These are phyloP conservation scores for Nothophaeocryptopus gaeumannii DNA, from an alignment of 2,329 filamentous ascomycete species.

Conservation along the genomic window DNA sequence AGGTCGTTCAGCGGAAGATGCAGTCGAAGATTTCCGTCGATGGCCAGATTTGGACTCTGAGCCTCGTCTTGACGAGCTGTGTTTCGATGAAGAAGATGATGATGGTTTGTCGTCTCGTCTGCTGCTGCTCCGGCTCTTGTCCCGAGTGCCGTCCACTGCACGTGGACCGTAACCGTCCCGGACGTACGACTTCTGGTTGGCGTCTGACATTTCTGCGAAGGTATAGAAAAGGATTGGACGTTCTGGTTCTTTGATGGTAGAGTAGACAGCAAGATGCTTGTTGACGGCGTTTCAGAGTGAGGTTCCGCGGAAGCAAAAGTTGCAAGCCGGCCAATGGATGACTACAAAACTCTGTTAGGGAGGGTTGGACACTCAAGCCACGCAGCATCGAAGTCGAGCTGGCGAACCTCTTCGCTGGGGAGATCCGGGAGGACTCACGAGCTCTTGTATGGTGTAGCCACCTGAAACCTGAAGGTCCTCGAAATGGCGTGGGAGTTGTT, in stretches of 20 bases:
- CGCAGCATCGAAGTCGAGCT: constrained; percentile 8
- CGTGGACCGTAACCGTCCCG: constrained; percentile 30
- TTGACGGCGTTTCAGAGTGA: constrained; percentile 15
- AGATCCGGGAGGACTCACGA: constrained; percentile 12
- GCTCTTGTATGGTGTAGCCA: constrained; percentile 17
- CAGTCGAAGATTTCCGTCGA: constrained; percentile 24
- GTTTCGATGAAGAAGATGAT: constrained; percentile 13
- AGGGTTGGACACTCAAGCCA: constrained; percentile 13
- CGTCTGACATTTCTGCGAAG: constrained; percentile 23
- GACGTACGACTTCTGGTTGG: constrained; percentile 27
- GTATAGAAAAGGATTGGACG: not conserved
- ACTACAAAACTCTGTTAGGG: constrained; percentile 10
- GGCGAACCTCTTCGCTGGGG: constrained; percentile 1
- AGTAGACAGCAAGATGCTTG: constrained; percentile 5
- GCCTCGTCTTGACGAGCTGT: constrained; percentile 20
- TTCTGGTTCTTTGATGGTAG: too few species aligned
- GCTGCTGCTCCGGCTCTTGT: constrained; percentile 23
- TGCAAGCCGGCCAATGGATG: constrained; percentile 8
- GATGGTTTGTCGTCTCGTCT: constrained; percentile 19
- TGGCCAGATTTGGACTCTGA: constrained; percentile 30
- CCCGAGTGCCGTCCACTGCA: constrained; percentile 26
- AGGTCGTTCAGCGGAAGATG: constrained; percentile 21
- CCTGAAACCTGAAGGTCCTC: constrained; percentile 17
- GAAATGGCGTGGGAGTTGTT: constrained; percentile 10
- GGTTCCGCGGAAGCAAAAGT: constrained; percentile 5